Evolutionary conservation across 2,329 filamentous ascomycete genomes (phyloP).

Genomic region (Colletotrichum eremochloae): DNA sequence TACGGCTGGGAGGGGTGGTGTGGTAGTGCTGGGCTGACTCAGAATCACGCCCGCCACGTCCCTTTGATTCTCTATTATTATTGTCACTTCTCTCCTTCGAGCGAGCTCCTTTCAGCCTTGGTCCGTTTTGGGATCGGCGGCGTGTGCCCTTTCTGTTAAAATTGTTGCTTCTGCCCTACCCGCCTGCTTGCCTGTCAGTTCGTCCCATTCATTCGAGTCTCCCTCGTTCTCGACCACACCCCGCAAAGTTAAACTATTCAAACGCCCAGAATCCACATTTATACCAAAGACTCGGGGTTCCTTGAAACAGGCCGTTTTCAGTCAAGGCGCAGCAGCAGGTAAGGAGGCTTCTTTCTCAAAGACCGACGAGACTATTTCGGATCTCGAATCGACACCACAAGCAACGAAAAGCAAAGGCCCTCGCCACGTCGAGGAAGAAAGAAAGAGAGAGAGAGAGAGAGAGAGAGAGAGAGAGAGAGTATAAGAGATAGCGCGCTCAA

Average conservation of each 20-base stretch:
- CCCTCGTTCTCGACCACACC: constrained; percentile 24
- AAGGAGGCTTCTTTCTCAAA: neutral
- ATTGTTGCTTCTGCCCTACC: constrained; percentile 5
- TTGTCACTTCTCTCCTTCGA: neutral
- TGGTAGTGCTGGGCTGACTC: constrained; percentile 32
- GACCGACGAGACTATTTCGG: neutral
- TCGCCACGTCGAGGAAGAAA: neutral
- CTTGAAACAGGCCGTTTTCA: constrained; percentile 5
- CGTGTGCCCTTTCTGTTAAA: constrained; percentile 7
- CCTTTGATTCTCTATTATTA: constrained; percentile 16
- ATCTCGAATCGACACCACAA: no score
- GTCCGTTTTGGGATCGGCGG: neutral
- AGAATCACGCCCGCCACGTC: constrained; percentile 11
- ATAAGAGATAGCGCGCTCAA: neutral
- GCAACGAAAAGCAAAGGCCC: neutral
- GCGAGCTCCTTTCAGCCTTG: neutral
- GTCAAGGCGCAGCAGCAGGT: neutral
- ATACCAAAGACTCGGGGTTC: neutral
- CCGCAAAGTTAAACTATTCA: neutral
- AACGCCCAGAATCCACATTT: constrained; percentile 8
- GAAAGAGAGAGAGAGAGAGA: neutral
- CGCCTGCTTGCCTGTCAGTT: constrained; percentile 15
- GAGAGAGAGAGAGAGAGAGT: neutral
- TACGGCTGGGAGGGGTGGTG: constrained; percentile 6
- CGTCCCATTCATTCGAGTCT: constrained; percentile 29